Conservation (phyloP, 2,329 filamentous ascomycete species). For the Emergomyces orientalis region DNA sequence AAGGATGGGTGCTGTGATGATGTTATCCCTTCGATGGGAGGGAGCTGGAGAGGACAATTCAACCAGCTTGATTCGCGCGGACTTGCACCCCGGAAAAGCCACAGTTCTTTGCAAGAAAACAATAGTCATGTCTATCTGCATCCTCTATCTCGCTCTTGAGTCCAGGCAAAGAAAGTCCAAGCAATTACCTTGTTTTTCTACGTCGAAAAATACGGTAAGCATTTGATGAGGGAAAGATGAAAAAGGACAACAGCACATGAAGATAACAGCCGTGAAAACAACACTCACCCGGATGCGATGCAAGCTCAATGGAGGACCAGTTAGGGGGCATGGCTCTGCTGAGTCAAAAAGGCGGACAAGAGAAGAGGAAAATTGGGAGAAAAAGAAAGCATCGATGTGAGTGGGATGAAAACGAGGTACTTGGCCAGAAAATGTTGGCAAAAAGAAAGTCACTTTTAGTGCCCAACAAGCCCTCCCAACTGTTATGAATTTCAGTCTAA, state of each 20-base stretch:
- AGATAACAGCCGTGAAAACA: not conserved
- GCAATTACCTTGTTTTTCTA: not conserved
- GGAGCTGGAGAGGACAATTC: not conserved
- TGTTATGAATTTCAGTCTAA: constrained; percentile 3
- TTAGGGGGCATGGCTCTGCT: not conserved
- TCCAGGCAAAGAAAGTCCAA: not conserved
- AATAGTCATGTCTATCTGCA: not conserved
- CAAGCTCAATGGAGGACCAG: not conserved
- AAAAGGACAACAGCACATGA: not conserved
- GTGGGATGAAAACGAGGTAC: no score
- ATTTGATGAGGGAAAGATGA: not conserved
- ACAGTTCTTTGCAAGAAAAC: not conserved
- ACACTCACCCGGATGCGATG: not conserved
- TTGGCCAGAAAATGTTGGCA: not conserved
- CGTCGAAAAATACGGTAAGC: no score
- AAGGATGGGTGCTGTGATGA: not conserved
- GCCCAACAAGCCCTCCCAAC: constrained; percentile 1
- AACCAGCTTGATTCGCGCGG: not conserved
- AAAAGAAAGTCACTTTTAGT: not conserved
- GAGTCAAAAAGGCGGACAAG: not conserved
- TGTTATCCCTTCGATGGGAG: not conserved
- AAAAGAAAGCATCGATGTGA: not conserved
- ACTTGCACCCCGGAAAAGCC: not conserved
- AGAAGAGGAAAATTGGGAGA: not conserved
- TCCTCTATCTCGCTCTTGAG: not conserved